Base-by-base conservation (phyloP, 2,329 filamentous ascomycete genomes). In the Colletotrichum magnum region DNA sequence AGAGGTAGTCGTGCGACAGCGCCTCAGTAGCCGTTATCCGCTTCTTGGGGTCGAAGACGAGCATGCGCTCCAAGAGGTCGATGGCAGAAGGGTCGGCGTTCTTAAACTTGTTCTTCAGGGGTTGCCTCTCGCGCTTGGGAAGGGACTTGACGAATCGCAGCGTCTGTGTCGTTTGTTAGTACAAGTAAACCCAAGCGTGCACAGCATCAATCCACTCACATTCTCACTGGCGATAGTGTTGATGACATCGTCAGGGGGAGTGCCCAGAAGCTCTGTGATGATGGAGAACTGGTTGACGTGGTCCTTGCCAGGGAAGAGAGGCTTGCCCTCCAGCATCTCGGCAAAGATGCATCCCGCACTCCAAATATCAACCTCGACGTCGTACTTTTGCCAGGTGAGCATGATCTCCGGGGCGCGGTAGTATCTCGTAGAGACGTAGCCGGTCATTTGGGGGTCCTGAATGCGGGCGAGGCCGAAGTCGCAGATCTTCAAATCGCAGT, bases 331-430 rank as follows among this genome's bases (percentile, higher is more conserved):
- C 69, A 99, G 88, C 96, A 99, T 99, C 84, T 99, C 96, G 50
- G 96, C 96, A 76, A 99, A 98, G 79, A 99, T 99, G 83, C 96
- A 99, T 70, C 96, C 96, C 18, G 95, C 95, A 80, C 96, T 98
- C 96, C 96, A 99, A 79, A 99, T 97, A 80, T 99, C 96, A 68
- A 99, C 96, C 84, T 98, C 96, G 56, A 98, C 92, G 75, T 99
- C 96, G 83, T 99, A 99, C 85, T 99, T 99, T 86, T 99, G 96
- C 96, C 96, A 99, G 73, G 96, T 98, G 79, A 99, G 94, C 96
- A 99, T 99, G 79, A 99, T 99, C 83, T 99, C 96, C 18, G 96
- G 96, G 9, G 96, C 96, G 77, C 96, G 92, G 88, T 99, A 99
- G 87, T 99, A 99, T 87, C 96, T 89, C 71, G 96, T 99, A 56